Percentiles rank a stretch among this genome's conserved stretches.
phyloP scores from a whole-genome alignment of 2,329 filamentous ascomycete species.

The Apiospora pterosperma region DNA sequence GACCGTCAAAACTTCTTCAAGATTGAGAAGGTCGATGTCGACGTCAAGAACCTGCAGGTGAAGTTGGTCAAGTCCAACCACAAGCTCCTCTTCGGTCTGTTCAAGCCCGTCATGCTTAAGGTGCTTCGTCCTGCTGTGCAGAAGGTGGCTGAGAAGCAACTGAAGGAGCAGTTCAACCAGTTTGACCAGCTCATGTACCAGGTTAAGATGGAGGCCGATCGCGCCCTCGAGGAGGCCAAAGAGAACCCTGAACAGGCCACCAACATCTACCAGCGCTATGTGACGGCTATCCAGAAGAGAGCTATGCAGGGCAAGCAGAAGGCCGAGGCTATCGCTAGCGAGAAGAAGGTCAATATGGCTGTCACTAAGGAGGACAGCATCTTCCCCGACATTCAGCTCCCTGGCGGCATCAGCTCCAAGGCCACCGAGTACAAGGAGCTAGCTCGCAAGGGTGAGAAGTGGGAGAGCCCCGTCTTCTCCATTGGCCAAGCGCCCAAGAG shows the following conservation, averaged over 20 bases:
- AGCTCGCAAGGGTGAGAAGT: slow-evolving; percentile 84
- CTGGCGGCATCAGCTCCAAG: slow-evolving; percentile 87
- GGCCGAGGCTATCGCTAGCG: slow-evolving; percentile 56
- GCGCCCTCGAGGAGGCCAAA: slow-evolving; percentile 62
- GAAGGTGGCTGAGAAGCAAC: slow-evolving; percentile 84
- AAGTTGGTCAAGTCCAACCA: slow-evolving; percentile 94
- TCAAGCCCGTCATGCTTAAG: slow-evolving; percentile 85
- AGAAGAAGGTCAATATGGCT: slow-evolving; percentile 80
- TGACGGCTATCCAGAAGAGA: slow-evolving; percentile 69
- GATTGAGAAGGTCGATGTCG: slow-evolving; percentile 82
- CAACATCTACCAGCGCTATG: slow-evolving; percentile 86
- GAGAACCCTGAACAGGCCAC: slow-evolving; percentile 68
- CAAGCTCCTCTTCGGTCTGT: slow-evolving; percentile 81
- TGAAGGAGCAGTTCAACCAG: slow-evolving; percentile 77
- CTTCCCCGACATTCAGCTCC: slow-evolving; percentile 83
- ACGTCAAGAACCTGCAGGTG: slow-evolving; percentile 77
- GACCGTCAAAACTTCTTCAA: slow-evolving; percentile 89
- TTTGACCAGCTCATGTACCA: slow-evolving; percentile 70
- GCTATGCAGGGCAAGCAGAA: slow-evolving; percentile 75
- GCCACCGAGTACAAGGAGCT: slow-evolving; percentile 91
- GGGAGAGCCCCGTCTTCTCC: slow-evolving; percentile 92
- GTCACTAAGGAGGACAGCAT: slow-evolving; percentile 83
- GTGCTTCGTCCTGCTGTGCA: slow-evolving; percentile 80
- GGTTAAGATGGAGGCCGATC: slow-evolving; percentile 80
- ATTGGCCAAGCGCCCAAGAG: slow-evolving; percentile 77